Conservation (phyloP, 306 rosid species). For the Oemleria cerasiformis region DNA sequence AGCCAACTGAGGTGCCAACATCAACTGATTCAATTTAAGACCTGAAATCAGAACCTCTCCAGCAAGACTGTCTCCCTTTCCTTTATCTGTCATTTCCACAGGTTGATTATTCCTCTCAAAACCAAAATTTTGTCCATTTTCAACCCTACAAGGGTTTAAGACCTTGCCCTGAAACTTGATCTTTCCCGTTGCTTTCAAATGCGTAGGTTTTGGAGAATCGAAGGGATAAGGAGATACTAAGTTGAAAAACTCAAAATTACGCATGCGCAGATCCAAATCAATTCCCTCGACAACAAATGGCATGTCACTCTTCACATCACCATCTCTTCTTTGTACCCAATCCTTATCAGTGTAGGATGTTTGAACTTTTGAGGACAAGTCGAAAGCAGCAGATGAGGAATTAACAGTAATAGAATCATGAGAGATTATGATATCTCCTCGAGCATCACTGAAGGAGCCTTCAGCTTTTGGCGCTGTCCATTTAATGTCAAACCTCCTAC, state of each 20-base stretch:
- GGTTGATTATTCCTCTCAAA: slow-evolving; percentile 36
- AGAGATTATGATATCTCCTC: slow-evolving; percentile 84
- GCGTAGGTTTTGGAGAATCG: slow-evolving; percentile 77
- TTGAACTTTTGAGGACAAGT: slow-evolving; percentile 58
- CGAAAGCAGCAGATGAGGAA: slow-evolving; percentile 89
- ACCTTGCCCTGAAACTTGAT: slow-evolving; percentile 85
- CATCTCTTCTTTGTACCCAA: slow-evolving; percentile 38
- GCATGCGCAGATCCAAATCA: slow-evolving; percentile 88
- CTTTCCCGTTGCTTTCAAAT: slow-evolving; percentile 82
- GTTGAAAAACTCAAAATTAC: slow-evolving; percentile 75
- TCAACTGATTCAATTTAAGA: slow-evolving; percentile 86
- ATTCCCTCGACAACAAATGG: slow-evolving; percentile 66
- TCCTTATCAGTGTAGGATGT: slow-evolving; percentile 55
- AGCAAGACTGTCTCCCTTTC: slow-evolving; percentile 45
- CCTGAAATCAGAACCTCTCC: slow-evolving; percentile 79
- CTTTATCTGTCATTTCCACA: slow-evolving; percentile 36
- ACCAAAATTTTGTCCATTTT: slow-evolving; percentile 41
- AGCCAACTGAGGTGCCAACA: slow-evolving; percentile 82
- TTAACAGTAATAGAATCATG: slow-evolving; percentile 55
- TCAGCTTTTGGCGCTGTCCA: slow-evolving; percentile 88
- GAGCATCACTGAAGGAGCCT: slow-evolving; percentile 83
- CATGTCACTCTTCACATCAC: slow-evolving; percentile 32
- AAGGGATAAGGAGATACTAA: slow-evolving; percentile 58
- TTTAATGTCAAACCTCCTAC: slow-evolving; percentile 78
- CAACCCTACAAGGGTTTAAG: slow-evolving; percentile 39